phyloP scores from a whole-genome alignment of 164 flowering plant species.

The Nymphaea colorata region DNA sequence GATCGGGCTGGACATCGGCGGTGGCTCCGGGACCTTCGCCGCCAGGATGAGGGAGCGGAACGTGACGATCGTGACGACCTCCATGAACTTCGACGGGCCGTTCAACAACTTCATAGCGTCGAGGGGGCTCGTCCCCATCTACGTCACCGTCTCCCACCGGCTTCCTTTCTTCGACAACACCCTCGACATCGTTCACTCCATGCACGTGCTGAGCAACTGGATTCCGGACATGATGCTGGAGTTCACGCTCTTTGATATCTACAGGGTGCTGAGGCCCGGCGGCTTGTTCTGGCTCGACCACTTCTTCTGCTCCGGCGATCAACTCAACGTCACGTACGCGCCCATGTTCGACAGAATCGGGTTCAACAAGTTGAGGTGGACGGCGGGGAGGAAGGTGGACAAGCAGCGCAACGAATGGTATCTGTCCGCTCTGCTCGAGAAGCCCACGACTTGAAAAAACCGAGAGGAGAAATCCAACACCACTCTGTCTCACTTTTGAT shows the following conservation, averaged over 20 bases:
- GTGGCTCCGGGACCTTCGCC: conserved; percentile 36
- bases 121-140: conserved; percentile 29
- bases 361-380: conserved; percentile 34
- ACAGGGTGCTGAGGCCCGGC: conserved; percentile 41
- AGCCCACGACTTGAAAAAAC: conserved; percentile 10
- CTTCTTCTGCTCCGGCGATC: conserved; percentile 29
- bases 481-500: no score
- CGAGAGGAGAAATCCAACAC: no score
- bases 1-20: conserved; percentile 35
- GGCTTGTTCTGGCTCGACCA: conserved; percentile 45
- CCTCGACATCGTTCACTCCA: conserved; percentile 33
- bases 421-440: conserved; percentile 37
- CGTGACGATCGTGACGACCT: conserved; percentile 26
- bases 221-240: conserved; percentile 27
- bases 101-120: conserved; percentile 34
- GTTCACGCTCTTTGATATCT: conserved; percentile 25
- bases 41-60: conserved; percentile 40
- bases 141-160: conserved; percentile 29
- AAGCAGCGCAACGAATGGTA: conserved; percentile 23
- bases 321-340: conserved; percentile 21
- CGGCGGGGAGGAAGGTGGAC: conserved; percentile 24
- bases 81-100: conserved; percentile 32
- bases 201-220: conserved; percentile 32
- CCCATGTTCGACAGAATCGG: conserved; percentile 23
- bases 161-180: conserved; percentile 39